Percentiles rank a stretch among this genome's conserved stretches.
phyloP scores from a whole-genome alignment of 176 grass and related monocot species.

The Alloteropsis semialata region DNA sequence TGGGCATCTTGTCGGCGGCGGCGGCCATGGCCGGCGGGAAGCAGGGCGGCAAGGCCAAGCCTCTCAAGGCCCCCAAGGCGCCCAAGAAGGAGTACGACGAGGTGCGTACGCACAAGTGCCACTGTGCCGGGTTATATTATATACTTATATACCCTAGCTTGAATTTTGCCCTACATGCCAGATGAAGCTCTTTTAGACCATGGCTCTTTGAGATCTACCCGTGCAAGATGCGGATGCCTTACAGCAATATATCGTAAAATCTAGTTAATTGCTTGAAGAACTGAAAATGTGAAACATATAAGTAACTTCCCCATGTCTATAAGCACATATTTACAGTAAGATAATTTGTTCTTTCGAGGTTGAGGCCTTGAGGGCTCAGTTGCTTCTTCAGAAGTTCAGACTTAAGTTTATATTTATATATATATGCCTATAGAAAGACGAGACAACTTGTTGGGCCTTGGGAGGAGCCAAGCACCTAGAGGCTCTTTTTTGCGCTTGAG shows the following conservation, averaged over 20 bases:
- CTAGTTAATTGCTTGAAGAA: no score
- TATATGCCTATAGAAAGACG: no score
- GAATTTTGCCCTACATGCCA: background rate
- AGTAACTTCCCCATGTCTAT: background rate
- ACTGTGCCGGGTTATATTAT: background rate
- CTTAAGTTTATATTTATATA: no score
- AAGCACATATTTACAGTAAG: background rate
- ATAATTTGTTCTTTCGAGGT: no score
- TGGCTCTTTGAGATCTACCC: no score
- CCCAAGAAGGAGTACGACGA: conserved; percentile 49
- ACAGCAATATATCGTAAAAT: no score
- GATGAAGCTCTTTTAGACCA: no score
- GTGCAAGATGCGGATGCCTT: no score
- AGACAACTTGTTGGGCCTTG: no score
- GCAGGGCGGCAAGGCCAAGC: conserved; percentile 50
- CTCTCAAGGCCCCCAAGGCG: conserved; percentile 43
- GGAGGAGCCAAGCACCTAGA: no score
- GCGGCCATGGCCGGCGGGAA: background rate
- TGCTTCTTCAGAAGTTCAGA: background rate
- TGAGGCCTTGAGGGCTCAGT: background rate
- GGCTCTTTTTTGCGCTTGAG: no score
- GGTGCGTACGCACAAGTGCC: background rate
- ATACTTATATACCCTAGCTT: background rate
- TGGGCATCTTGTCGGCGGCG: background rate
- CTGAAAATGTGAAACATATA: background rate